Percentiles rank a stretch among this genome's conserved stretches.
Conservation (phyloP, 139 green algal species). For the Pleodorina starrii region DNA sequence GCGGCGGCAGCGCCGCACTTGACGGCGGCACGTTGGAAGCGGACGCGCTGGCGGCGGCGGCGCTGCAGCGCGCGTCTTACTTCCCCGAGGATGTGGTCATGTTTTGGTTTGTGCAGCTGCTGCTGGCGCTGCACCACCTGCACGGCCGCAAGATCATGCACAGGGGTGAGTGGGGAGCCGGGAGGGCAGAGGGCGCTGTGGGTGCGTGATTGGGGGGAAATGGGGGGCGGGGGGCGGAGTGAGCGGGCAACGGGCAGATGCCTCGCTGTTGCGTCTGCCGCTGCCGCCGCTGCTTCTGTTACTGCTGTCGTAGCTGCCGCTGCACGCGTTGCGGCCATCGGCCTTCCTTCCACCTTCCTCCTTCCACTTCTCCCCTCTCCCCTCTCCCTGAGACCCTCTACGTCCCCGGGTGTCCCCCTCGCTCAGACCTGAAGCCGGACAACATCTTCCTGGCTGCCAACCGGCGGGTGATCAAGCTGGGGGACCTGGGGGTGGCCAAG, state of each 20-base stretch:
- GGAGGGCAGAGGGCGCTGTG: no score
- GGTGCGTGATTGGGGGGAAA: no score
- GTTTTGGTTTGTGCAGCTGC: conserved; percentile 75
- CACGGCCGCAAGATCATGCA: conserved; percentile 71
- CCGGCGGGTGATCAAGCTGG: conserved; percentile 79
- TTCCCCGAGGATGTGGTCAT: conserved; percentile 74
- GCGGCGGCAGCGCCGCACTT: background rate
- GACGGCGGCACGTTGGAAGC: background rate
- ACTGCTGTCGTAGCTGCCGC: no score
- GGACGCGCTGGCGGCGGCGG: background rate
- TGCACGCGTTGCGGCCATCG: no score
- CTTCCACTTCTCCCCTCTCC: no score
- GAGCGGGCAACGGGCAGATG: no score
- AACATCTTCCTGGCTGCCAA: conserved; percentile 54
- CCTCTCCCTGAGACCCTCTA: no score
- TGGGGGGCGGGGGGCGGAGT: no score
- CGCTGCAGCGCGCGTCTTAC: conserved; percentile 32
- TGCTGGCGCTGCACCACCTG: conserved; percentile 73
- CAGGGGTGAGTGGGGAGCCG: conserved; percentile 31
- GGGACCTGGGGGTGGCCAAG: conserved; percentile 90
- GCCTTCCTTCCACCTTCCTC: no score
- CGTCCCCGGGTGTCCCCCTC: no score
- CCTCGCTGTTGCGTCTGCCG: no score
- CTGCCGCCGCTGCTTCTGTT: no score
- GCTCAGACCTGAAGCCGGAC: conserved; percentile 34